Evolutionary conservation across 345 rosid species (phyloP), one percentile per base, ranked within the genome.

Genomic region (Camelina hispida): DNA sequence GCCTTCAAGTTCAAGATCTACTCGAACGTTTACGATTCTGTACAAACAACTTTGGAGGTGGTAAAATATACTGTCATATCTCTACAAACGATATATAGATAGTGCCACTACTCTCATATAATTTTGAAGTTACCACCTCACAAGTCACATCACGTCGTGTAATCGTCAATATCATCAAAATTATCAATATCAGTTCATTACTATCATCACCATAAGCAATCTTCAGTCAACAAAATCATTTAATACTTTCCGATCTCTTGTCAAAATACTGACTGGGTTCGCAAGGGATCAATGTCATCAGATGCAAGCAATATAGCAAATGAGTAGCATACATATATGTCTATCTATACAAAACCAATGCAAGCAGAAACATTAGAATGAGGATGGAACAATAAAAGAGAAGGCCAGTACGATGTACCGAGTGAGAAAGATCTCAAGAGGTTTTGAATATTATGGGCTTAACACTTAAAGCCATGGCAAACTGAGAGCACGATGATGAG

Each of bases 381-480:
- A 65, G 14, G 73, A 71, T 40, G 14, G 73, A 66, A 66, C 48
- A 71, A 77, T 58, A 71, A 71, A 71, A 57, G 14, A 57, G 23
- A 58, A 47, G 56, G 75, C 53, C 53, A 71, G 59, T 59, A 50
- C 61, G 25, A 58, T 60, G 72, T 67, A 43, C 73, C 59, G 37
- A 78, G 77, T 71, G 77, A 42, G 73, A 71, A 58, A 65, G 34
- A 66, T 56, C 76, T 70, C 80, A 30, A 20, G 16, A 59, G 42
- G 61, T 77, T 37, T 77, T 55, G 38, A 30, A 40, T 51, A 30
- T 63, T 22, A 52, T 20, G 25, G 40, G 58, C 17, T 59, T 40
- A 79, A 72, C 99, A 95, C 5, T 84, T 88, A 87, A 95, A 90
- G 50, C 97, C 97, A 68, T 77, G 97, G 83, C 99, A 95, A 54